Evolutionary conservation across 306 rosid species (phyloP).

Genomic region (Biancaea sappan): DNA sequence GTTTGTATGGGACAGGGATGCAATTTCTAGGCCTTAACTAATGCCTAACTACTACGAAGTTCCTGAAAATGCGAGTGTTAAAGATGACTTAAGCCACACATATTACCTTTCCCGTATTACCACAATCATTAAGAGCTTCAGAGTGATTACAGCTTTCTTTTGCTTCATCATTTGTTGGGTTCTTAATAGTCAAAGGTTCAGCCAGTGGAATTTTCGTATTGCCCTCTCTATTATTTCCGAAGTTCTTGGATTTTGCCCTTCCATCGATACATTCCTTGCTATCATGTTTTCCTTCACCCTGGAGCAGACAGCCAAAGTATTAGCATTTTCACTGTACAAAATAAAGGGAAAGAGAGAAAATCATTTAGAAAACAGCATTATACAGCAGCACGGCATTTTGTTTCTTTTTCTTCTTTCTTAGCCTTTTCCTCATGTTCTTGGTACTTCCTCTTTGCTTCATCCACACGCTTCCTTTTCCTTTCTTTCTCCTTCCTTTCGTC

Average conservation of each 20-base stretch:
- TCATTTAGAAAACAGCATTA: slow-evolving; percentile 20
- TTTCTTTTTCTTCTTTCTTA: slow-evolving; percentile 56
- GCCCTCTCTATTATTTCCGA: slow-evolving; percentile 36
- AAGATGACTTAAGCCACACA: slow-evolving; percentile 19
- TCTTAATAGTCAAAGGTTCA: slow-evolving; percentile 34
- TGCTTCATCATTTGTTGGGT: slow-evolving; percentile 37
- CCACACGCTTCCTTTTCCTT: slow-evolving; percentile 71
- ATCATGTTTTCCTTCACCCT: slow-evolving; percentile 59
- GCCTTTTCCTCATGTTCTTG: slow-evolving; percentile 62
- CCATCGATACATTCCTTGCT: slow-evolving; percentile 47
- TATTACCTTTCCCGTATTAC: slow-evolving; percentile 50
- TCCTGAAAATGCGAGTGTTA: slow-evolving; percentile 19
- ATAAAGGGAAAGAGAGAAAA: slow-evolving; percentile 10
- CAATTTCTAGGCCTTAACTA: slow-evolving; percentile 15
- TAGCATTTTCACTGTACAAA: slow-evolving; percentile 25
- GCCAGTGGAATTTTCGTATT: slow-evolving; percentile 39
- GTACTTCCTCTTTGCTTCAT: slow-evolving; percentile 60
- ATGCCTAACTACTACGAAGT: slow-evolving; percentile 9
- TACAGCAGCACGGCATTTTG: slow-evolving; percentile 52
- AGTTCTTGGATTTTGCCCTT: slow-evolving; percentile 34
- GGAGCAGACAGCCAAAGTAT: slow-evolving; percentile 39
- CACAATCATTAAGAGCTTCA: slow-evolving; percentile 35
- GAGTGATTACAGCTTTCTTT: slow-evolving; percentile 39
- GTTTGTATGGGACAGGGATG: slow-evolving; percentile 12
- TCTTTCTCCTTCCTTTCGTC: slow-evolving; percentile 80